Evolutionary conservation across 2,329 filamentous ascomycete genomes (phyloP).

Genomic region (Xylaria hypoxylon): DNA sequence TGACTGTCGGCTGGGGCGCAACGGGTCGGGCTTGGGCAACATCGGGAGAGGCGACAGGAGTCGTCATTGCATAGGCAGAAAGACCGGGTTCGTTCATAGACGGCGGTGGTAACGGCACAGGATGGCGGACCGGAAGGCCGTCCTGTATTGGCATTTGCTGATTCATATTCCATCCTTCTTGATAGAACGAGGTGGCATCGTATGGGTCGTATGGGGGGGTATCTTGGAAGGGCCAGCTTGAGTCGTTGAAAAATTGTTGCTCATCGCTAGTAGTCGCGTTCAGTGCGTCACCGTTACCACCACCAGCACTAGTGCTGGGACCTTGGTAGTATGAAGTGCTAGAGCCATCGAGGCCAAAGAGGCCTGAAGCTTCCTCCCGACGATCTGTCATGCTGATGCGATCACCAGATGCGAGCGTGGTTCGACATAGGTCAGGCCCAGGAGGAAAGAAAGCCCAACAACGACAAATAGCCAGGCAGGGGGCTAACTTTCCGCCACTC

Average conservation of each 20-base stretch:
- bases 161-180: slow-evolving; percentile 49
- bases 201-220: slow-evolving; percentile 62
- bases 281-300: slow-evolving; percentile 30
- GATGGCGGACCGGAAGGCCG: slow-evolving; percentile 48
- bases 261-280: slow-evolving; percentile 34
- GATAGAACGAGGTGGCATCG: slow-evolving; percentile 53
- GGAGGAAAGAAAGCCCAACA: slow-evolving; percentile 30
- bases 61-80: slow-evolving; percentile 51
- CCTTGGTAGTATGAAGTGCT: slow-evolving; percentile 49
- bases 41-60: slow-evolving; percentile 45
- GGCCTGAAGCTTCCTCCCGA: slow-evolving; percentile 55
- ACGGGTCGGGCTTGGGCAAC: slow-evolving; percentile 46
- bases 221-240: slow-evolving; percentile 63
- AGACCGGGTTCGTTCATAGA: slow-evolving; percentile 51
- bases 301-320: slow-evolving; percentile 41
- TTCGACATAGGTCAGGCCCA: slow-evolving; percentile 50
- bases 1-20: slow-evolving; percentile 52
- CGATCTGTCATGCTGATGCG: slow-evolving; percentile 51
- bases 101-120: slow-evolving; percentile 45
- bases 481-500: slow-evolving; percentile 26
- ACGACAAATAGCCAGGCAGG: slow-evolving; percentile 27
- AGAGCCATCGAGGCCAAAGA: slow-evolving; percentile 60
- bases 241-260: slow-evolving; percentile 53
- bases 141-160: slow-evolving; percentile 48
- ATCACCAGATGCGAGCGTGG: slow-evolving; percentile 52